These are phyloP conservation scores for Tillandsia leiboldiana DNA, from an alignment of 176 grass and related monocot species.

Conservation along the genomic window DNA sequence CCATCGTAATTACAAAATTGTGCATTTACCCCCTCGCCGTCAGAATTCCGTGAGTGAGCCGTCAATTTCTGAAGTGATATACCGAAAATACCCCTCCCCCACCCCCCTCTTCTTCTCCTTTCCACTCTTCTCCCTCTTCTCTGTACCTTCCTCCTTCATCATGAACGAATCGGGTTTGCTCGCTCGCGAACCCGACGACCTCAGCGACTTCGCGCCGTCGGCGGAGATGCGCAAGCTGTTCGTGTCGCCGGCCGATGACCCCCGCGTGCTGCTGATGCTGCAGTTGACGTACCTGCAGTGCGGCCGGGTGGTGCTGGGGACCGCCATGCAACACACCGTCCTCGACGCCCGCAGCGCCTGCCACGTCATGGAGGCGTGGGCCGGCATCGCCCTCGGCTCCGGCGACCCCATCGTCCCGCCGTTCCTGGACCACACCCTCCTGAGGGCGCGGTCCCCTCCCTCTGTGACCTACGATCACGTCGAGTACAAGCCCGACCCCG, in stretches of 20 bases:
- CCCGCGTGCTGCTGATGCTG: constrained; percentile 25
- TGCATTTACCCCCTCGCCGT: too few relatives aligned
- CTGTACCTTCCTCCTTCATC: too few relatives aligned
- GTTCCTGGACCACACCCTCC: constrained; percentile 30
- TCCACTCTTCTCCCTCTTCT: constrained; percentile 7
- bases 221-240: constrained; percentile 28
- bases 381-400: constrained; percentile 11
- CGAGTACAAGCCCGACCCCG: constrained; percentile 43
- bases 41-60: too few relatives aligned
- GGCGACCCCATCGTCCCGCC: constrained; percentile 5
- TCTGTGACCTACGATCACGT: constrained; percentile 39
- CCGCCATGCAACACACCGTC: constrained; percentile 37
- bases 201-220: constrained; percentile 21
- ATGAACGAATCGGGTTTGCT: too few relatives aligned
- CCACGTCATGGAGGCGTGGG: constrained; percentile 53
- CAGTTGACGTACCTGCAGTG: constrained; percentile 57
- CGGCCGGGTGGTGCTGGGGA: constrained; percentile 51
- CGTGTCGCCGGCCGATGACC: constrained; percentile 8
- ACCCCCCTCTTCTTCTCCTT: too few relatives aligned
- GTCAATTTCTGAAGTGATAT: too few relatives aligned
- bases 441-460: constrained; percentile 18
- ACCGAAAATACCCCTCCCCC: too few relatives aligned
- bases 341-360: constrained; percentile 33
- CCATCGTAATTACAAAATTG: too few relatives aligned
- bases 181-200: constrained; percentile 11